Percentiles rank a stretch among this genome's conserved stretches.
phyloP scores from a whole-genome alignment of 768 basidiomycete species.

The Multifurca ochricompacta region DNA sequence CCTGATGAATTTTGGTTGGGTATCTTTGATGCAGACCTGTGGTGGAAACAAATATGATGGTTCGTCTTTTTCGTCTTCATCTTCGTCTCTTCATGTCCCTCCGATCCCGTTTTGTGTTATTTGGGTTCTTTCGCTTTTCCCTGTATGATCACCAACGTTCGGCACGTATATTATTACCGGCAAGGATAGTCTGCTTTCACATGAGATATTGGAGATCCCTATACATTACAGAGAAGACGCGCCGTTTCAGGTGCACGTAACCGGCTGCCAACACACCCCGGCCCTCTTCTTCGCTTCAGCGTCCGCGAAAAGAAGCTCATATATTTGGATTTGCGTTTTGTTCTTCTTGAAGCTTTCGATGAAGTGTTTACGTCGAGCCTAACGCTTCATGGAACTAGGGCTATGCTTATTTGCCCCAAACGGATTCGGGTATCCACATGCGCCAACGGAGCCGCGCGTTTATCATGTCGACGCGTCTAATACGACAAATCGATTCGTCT shows the following conservation, averaged over 20 bases:
- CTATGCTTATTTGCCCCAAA: slow-evolving; percentile 57
- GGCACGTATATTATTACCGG: neutral
- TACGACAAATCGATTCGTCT: slow-evolving; percentile 55
- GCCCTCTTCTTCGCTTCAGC: slow-evolving; percentile 9
- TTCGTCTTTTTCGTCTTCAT: slow-evolving; percentile 29
- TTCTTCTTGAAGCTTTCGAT: neutral
- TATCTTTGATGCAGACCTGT: slow-evolving; percentile 44
- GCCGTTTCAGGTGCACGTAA: neutral
- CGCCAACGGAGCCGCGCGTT: slow-evolving; percentile 71
- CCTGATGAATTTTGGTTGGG: slow-evolving; percentile 1
- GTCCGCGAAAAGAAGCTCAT: neutral
- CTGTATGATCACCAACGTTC: neutral
- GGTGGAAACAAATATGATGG: slow-evolving; percentile 83
- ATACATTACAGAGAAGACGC: neutral
- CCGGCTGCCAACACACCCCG: neutral
- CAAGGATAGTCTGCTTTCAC: neutral
- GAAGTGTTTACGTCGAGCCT: neutral
- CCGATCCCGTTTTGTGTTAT: neutral
- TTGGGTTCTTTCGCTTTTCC: neutral
- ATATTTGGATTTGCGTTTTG: neutral
- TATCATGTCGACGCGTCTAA: slow-evolving; percentile 58
- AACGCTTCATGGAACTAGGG: slow-evolving; percentile 35
- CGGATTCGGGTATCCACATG: slow-evolving; percentile 71
- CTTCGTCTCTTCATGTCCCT: neutral
- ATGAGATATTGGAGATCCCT: neutral